Conservation (phyloP, 306 rosid genomes). For the Cicer pinnatifidum region DNA sequence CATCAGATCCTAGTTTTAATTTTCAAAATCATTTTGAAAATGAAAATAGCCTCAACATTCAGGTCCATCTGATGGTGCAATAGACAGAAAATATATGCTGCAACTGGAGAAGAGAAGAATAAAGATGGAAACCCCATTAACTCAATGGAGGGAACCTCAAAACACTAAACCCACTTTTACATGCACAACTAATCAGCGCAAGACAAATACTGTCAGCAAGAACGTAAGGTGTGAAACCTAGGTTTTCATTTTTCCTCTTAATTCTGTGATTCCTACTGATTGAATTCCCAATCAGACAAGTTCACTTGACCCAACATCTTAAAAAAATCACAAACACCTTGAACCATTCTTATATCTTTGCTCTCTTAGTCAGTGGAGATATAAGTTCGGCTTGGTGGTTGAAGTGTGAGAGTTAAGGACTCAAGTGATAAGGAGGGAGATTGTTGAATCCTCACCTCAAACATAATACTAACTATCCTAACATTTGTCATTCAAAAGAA, state of each 20-base stretch:
- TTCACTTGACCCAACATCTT: conserved; percentile 10
- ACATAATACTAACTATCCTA: not conserved
- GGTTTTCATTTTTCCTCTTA: conserved; percentile 20
- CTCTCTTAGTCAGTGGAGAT: not conserved
- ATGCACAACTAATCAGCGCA: not conserved
- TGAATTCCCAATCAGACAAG: conserved; percentile 13
- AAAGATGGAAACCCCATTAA: not conserved
- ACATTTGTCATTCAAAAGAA: not conserved
- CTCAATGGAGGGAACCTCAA: not conserved
- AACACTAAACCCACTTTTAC: not conserved
- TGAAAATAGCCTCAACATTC: conserved; percentile 24
- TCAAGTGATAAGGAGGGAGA: not conserved
- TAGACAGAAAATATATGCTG: not conserved
- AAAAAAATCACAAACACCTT: conserved; percentile 12
- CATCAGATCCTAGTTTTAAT: conserved; percentile 21
- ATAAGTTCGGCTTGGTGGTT: not conserved
- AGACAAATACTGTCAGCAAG: not conserved
- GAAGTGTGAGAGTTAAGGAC: not conserved
- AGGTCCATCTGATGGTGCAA: conserved; percentile 7
- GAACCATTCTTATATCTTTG: conserved; percentile 4
- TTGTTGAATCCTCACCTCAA: not conserved
- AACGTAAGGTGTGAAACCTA: conserved; percentile 5
- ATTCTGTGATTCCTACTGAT: conserved; percentile 17
- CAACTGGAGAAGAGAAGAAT: not conserved
- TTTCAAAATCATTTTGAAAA: conserved; percentile 13